Evolutionary conservation across 2,329 filamentous ascomycete species (phyloP).

Genomic region (Botrytis tulipae): DNA sequence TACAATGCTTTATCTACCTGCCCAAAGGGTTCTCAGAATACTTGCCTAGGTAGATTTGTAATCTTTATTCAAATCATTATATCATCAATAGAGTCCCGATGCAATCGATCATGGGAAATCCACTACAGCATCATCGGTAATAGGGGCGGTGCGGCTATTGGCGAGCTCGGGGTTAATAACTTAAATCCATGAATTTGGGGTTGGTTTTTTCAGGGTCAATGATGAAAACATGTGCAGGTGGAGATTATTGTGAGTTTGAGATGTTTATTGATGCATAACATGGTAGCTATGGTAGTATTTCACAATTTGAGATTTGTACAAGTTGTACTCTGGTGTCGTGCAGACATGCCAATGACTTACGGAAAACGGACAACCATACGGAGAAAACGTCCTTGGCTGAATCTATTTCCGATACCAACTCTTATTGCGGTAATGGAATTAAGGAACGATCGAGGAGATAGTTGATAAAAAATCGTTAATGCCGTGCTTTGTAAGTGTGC

Average conservation of each 20-base stretch:
- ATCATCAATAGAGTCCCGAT: not conserved
- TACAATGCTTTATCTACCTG: not conserved
- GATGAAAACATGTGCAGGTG: not conserved
- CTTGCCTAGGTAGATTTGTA: not conserved
- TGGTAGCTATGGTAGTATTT: not conserved
- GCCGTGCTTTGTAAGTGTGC: not conserved
- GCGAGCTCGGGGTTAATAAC: not conserved
- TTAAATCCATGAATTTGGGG: not conserved
- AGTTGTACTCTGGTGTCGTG: not conserved
- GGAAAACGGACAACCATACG: not conserved
- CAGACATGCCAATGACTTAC: not conserved
- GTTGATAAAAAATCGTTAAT: not conserved
- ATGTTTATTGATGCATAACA: not conserved
- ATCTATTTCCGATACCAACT: not conserved
- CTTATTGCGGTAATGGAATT: not conserved
- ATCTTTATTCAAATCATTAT: not conserved
- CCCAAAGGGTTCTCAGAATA: not conserved
- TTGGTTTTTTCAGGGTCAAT: not conserved
- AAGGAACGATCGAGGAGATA: not conserved
- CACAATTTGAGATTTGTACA: not conserved
- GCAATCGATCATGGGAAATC: not conserved
- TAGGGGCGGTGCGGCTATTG: not conserved
- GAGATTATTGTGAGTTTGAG: not conserved
- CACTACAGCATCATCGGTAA: not conserved
- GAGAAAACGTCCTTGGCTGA: not conserved